Percentiles rank a stretch among this genome's conserved stretches.
Conservation (phyloP, 495 filamentous ascomycete species). For the Neurospora discreta region DNA sequence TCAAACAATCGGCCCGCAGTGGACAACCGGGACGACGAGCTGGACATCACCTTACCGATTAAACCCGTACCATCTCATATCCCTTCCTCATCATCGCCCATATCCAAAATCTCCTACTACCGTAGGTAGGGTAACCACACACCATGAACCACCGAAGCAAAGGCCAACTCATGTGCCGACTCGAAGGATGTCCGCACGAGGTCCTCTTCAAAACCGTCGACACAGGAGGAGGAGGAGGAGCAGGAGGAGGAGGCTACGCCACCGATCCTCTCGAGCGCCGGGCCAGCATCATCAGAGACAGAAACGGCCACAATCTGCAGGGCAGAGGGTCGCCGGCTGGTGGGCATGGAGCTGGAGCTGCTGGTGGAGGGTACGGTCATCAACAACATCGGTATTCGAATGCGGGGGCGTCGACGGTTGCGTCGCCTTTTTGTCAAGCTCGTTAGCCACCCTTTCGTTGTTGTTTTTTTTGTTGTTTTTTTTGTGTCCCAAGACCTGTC, state of each 20-base stretch:
- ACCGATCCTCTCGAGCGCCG: slow-evolving; percentile 9
- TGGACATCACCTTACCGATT: background rate
- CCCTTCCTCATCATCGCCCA: no score
- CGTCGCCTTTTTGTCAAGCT: slow-evolving; percentile 15
- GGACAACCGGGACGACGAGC: background rate
- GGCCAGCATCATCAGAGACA: background rate
- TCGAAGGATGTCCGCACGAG: slow-evolving; percentile 15
- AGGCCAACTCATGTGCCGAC: slow-evolving; percentile 5
- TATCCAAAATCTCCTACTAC: no score
- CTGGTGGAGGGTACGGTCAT: slow-evolving; percentile 5
- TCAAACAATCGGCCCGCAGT: background rate
- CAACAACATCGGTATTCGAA: slow-evolving; percentile 8
- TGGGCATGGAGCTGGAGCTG: background rate
- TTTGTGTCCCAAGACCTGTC: background rate
- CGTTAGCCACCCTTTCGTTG: slow-evolving; percentile 6
- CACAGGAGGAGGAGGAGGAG: background rate
- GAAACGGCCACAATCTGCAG: background rate
- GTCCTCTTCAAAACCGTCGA: slow-evolving; percentile 14
- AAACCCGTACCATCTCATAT: no score
- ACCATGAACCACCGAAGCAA: background rate
- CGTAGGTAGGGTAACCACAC: no score
- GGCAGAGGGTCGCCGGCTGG: background rate
- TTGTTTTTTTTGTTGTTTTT: background rate
- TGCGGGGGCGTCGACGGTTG: slow-evolving; percentile 1
- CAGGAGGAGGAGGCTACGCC: background rate